Percentiles rank a stretch among this genome's conserved stretches.
These are phyloP conservation scores for Hypericum perforatum DNA, from an alignment of 345 rosid genomes.

Conservation along the genomic window DNA sequence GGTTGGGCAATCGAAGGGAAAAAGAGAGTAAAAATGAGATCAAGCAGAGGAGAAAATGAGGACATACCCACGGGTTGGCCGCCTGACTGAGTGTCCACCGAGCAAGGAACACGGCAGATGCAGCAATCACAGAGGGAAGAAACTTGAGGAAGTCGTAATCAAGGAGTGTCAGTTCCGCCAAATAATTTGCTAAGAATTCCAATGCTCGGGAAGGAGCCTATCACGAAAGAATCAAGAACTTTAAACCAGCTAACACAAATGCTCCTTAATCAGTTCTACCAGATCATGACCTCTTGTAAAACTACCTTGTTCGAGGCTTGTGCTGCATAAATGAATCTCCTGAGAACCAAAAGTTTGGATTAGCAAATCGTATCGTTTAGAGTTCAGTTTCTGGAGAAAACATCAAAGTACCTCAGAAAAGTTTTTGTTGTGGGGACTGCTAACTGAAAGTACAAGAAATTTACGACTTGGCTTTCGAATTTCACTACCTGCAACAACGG, in stretches of 20 bases:
- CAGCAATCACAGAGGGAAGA: constrained; percentile 73
- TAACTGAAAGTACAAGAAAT: constrained; percentile 58
- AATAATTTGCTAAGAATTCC: constrained; percentile 75
- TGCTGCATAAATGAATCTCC: constrained; percentile 87
- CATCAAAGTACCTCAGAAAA: constrained; percentile 61
- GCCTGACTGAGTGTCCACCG: constrained; percentile 76
- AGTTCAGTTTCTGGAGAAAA: neutral
- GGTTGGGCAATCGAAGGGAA: constrained; percentile 3
- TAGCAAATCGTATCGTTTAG: neutral
- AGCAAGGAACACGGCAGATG: constrained; percentile 91
- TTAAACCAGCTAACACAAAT: constrained; percentile 2
- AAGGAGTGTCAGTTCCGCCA: constrained; percentile 73
- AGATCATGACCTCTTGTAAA: constrained; percentile 4
- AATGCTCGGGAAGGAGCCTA: constrained; percentile 54
- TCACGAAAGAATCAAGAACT: neutral
- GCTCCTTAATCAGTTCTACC: neutral
- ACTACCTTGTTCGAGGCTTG: constrained; percentile 63
- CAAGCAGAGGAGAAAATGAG: constrained; percentile 6
- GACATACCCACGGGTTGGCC: constrained; percentile 81
- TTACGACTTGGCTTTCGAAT: constrained; percentile 71
- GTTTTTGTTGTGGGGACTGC: constrained; percentile 76
- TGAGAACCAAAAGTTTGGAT: constrained; percentile 23
- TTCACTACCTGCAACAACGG: constrained; percentile 53
- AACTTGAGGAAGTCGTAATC: constrained; percentile 67
- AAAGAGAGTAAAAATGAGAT: neutral